phyloP scores from a whole-genome alignment of 225 moss, liverwort and hornwort species.

The Bryoerythrophyllum caledonicum region DNA sequence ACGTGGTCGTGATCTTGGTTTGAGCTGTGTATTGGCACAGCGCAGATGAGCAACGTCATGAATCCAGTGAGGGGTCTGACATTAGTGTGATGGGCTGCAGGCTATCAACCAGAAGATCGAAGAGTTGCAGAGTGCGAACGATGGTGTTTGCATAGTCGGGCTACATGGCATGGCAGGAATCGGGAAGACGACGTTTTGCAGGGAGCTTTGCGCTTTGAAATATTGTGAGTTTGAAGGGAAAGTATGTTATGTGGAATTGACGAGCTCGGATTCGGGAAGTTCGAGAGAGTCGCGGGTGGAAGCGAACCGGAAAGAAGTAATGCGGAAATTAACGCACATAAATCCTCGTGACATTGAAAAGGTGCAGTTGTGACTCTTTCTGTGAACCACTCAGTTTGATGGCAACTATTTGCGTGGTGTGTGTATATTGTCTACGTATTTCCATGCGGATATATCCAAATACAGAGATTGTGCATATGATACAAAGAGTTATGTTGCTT shows the following conservation, averaged over 20 bases:
- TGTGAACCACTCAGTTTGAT: background rate
- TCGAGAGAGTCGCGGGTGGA: background rate
- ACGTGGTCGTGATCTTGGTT: no score
- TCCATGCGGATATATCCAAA: no score
- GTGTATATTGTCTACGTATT: no score
- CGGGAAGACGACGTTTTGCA: background rate
- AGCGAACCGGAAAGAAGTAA: no score
- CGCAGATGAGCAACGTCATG: background rate
- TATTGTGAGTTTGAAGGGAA: background rate
- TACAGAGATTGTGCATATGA: no score
- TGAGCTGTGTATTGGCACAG: background rate
- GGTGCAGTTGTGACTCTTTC: background rate
- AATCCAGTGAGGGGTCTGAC: background rate
- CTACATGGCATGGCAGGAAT: background rate
- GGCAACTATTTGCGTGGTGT: background rate
- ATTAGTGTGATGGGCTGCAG: background rate
- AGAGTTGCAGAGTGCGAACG: background rate
- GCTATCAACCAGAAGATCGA: background rate
- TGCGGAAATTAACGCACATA: background rate
- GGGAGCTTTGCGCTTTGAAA: background rate
- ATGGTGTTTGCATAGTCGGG: background rate
- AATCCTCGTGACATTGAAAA: background rate
- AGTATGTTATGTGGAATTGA: background rate
- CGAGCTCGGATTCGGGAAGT: background rate
- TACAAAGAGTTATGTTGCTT: background rate